Base-by-base conservation (phyloP, 495 filamentous ascomycete species). In the Hypomontagnella submonticulosa region DNA sequence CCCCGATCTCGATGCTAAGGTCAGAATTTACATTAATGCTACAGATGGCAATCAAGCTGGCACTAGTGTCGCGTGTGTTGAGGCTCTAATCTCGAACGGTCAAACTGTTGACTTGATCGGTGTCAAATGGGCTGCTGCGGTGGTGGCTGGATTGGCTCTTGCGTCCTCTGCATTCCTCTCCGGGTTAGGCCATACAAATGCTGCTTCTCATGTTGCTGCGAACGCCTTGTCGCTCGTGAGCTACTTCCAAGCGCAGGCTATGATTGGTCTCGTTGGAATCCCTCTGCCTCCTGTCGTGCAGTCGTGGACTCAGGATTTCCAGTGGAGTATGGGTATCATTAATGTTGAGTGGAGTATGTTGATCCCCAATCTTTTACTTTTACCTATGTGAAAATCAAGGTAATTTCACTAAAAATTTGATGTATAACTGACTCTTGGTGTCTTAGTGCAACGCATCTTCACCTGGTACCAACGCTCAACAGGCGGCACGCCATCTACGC, bases 281-380 rank as follows among this genome's bases (percentile, higher is more conserved):
- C 83, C 83, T 18, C 86, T 97, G 53, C 95, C 95, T 6, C 95
- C 95, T 0, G 90, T 96, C 41, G 95, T 97, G 30, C 84, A 90
- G 72, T 82, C 94, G 0, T 99, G 95, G 95, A 97, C 94, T 1
- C 94, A 98, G 80, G 95, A 98, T 71, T 97, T 98, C 81, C 89
- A 94, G 75, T 99, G 95, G 95, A 96, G 88, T 73, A 94, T 99
- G 92, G 95, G 95, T 70, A 94, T 99, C 68, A 96, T 99, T 68
- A 84, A 85, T 51, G 84, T 98, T 54, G 80, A 80, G 33, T 99
- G 43, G 19, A 60, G 66, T 69, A 69, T 19, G 66, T 62, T 30
- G 50, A 50, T 18, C 33, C 40, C 11, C 43, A 27, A 13, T 36
- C 20, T 23, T 36, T 20, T 15, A 42, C 50, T 11, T 43, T 12